Percentiles rank a stretch among this genome's conserved stretches.
Conservation (phyloP, 2,329 filamentous ascomycete species). For the Aspergillus brunneoviolaceus region DNA sequence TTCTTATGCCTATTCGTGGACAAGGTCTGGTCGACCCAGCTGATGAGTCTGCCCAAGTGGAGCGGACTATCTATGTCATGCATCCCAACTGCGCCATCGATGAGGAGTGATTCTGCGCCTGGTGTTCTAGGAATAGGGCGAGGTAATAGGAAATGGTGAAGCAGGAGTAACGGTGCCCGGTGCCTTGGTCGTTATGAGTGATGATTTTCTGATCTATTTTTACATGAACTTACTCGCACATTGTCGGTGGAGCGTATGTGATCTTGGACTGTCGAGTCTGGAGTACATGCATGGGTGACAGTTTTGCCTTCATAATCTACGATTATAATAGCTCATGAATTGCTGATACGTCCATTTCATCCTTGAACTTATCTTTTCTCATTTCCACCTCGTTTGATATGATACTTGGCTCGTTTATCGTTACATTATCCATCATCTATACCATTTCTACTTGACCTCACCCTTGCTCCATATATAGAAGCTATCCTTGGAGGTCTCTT, state of each 20-base stretch:
- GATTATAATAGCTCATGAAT: neutral
- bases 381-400: neutral
- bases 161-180: constrained; percentile 25
- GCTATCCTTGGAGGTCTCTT: neutral
- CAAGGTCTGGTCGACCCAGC: constrained; percentile 83
- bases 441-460: neutral
- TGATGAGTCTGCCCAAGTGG: constrained; percentile 49
- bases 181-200: constrained; percentile 32
- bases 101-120: constrained; percentile 31
- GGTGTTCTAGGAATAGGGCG: constrained; percentile 9
- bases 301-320: neutral
- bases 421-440: too few species aligned
- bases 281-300: constrained; percentile 5
- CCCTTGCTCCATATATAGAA: neutral
- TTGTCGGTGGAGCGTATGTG: constrained; percentile 2
- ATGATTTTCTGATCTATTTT: constrained; percentile 30
- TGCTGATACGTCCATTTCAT: neutral
- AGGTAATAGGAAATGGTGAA: constrained; percentile 20
- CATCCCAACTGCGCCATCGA: constrained; percentile 93
- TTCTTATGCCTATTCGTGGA: constrained; percentile 65
- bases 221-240: neutral
- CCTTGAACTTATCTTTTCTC: neutral
- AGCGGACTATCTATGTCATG: constrained; percentile 73
- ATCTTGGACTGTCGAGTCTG: constrained; percentile 10
- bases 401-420: neutral